Evolutionary conservation across 2,329 filamentous ascomycete genomes (phyloP), one percentile per base, ranked within the genome.

Genomic region (Pseudocercospora eumusae): DNA sequence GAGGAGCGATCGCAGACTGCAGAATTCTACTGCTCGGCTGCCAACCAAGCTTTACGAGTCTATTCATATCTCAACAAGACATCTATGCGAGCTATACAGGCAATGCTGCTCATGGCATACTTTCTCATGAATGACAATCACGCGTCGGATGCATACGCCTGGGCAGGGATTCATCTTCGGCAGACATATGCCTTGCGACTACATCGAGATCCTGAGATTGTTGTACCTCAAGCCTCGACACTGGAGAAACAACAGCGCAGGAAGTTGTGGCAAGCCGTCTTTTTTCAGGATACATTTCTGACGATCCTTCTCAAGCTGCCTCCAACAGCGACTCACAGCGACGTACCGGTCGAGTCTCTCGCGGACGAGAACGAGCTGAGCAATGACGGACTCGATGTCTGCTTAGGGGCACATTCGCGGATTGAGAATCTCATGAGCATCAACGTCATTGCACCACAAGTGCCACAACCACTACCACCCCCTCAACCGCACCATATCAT

Each of bases 51-150:
- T 0, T 76, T 93, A 47, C 84, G 90, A 2, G 84, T 92, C 71
- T 88, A 86, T 60, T 91, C 88, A 0, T 93, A 92, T 69, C 81
- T 93, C 2, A 92, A 89, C 74, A 86, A 86, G 49, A 88, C 89
- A 1, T 90, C 88, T 0, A 81, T 92, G 55, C 81, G 86, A 23
- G 90, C 89, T 1, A 86, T 93, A 31, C 89, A 92, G 74, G 86
- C 90, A 49, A 93, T 93, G 89, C 87, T 92, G 0, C 77, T 93
- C n/a, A 86, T 92, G 62, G 87, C 87, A 0, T 93, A 93, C 72
- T 93, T 93, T 69, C 80, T 93, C 36, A 92, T 93, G 79, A 93
- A 93, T 70, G 90, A 93, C 74, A 92, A 92, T 69, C 90, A 93
- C 69, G 89, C 89, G 3, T 90, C 88, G 0, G 90, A 93, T 72